Base-by-base conservation (phyloP, 1,284 basidiomycete species). In the Ustilago xerochloae region DNA sequence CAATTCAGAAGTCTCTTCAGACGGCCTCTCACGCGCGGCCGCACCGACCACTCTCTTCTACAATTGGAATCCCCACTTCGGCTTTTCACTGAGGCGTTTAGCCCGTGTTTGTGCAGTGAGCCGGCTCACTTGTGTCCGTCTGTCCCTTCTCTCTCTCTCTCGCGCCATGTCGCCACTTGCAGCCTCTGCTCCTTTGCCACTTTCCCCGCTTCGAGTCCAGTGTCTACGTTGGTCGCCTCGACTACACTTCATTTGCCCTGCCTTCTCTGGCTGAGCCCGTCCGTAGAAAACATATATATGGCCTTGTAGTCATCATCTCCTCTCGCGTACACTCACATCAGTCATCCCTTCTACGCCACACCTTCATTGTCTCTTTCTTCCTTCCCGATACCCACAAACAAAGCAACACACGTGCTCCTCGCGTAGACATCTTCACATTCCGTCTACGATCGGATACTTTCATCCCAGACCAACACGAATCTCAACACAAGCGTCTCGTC, bases 301-400 rank as follows among this genome's bases (percentile, higher is more conserved):
- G 4, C 15, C 29, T 32, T 6, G 10, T 15, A 54, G 22, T 26
- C 30, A 20, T 13, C 24, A 16, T 28, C 16, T 12, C 29, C n/a
- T 13, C 30, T 13, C 38, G 24, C 28, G 18, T 36, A 6, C 45
- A 41, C 48, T 18, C 16, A 3, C 39, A 55, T 51, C 61, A 63
- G 49, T 43, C 50, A 58, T n/a, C 46, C 41, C 45, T 46, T 33
- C 15, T 26, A 52, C 62, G 62, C 62, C 54, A 58, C 62, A 57
- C 39, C 39, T 20, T n/a, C n/a, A n/a, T n/a, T n/a, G n/a, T n/a
- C 54, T 45, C 16, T 46, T 18, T 28, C 20, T 43, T 30, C 18
- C 9, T 30, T 47, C n/a, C 45, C 46, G 58, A 60, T 38, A 61
- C 30, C 43, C 51, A 53, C 50, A 52, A 49, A 49, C 47, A 49